Evolutionary conservation across 345 rosid species (phyloP).

Genomic region (Moricandia arvensis): DNA sequence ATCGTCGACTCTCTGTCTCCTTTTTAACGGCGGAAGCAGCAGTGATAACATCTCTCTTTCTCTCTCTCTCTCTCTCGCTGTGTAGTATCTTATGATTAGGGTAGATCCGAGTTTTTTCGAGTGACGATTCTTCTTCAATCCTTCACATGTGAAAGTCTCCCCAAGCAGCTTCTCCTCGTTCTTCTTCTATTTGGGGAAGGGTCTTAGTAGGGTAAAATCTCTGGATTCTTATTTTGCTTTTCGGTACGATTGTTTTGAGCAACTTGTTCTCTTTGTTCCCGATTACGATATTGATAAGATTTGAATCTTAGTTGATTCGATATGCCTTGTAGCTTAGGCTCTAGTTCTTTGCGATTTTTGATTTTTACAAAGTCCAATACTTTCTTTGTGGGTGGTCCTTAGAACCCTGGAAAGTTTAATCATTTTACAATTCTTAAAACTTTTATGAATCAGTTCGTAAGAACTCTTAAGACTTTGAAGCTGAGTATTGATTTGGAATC

Average conservation of each 20-base stretch:
- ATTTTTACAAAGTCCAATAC: neutral
- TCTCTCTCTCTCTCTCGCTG: constrained; percentile 11
- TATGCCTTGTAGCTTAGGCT: neutral
- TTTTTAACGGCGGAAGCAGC: constrained; percentile 31
- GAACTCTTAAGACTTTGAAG: neutral
- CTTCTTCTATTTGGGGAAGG: constrained; percentile 24
- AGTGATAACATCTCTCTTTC: constrained; percentile 28
- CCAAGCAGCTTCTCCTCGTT: constrained; percentile 5
- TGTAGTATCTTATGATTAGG: neutral
- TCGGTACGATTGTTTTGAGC: constrained; percentile 2
- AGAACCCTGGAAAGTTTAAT: neutral
- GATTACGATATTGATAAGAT: neutral
- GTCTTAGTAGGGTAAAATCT: constrained; percentile 28
- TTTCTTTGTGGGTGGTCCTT: constrained; percentile 4
- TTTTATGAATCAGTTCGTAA: no score
- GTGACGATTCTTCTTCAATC: constrained; percentile 25
- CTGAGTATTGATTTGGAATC: neutral
- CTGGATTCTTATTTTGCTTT: constrained; percentile 22
- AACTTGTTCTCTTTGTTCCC: constrained; percentile 6
- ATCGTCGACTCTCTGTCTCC: constrained; percentile 35
- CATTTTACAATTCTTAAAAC: no score
- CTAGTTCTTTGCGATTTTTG: constrained; percentile 3
- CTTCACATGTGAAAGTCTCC: constrained; percentile 17
- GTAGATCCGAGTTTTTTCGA: constrained; percentile 15
- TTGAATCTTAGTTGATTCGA: constrained; percentile 32